Evolutionary conservation across 768 basidiomycete species (phyloP).

Genomic region (Crepidotus variabilis): DNA sequence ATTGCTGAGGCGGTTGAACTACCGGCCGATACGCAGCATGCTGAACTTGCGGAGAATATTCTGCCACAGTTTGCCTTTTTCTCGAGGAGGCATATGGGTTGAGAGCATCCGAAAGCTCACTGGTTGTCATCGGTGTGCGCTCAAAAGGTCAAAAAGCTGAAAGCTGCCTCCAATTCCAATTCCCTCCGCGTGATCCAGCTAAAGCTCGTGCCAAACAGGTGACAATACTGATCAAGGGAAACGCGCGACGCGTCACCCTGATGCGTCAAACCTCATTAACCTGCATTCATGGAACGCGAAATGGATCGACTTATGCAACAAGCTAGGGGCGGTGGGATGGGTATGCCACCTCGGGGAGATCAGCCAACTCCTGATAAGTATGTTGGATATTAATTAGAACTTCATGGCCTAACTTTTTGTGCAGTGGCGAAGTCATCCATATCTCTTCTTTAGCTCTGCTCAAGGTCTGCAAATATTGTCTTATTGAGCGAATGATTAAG

Average conservation of each 20-base stretch:
- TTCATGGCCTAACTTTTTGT: conserved; percentile 7
- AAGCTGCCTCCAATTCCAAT: neutral
- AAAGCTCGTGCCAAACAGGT: conserved; percentile 21
- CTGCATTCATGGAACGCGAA: conserved; percentile 41
- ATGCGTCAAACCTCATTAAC: conserved; percentile 10
- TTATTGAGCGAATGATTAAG: neutral
- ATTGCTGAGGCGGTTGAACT: conserved; percentile 30
- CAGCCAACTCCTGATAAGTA: conserved; percentile 74
- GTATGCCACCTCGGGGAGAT: conserved; percentile 35
- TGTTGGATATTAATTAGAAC: conserved; percentile 13
- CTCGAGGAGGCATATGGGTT: conserved; percentile 58
- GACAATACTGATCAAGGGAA: conserved; percentile 24
- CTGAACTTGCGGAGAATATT: conserved; percentile 7
- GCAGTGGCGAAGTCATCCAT: conserved; percentile 90
- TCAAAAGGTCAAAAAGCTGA: neutral
- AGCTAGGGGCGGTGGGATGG: conserved; percentile 37
- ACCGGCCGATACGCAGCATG: conserved; percentile 18
- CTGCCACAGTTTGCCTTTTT: conserved; percentile 17
- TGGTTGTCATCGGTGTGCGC: conserved; percentile 24
- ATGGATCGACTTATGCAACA: conserved; percentile 50
- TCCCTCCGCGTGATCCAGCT: neutral
- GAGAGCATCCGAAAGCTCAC: conserved; percentile 77
- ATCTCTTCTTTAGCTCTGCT: conserved; percentile 96
- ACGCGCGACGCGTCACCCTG: conserved; percentile 43
- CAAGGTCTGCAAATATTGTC: conserved; percentile 56